Percentiles rank a stretch among this genome's conserved stretches.
These are phyloP conservation scores for Umbelopsis sp. DNA, from an alignment of 192 early-diverging fungal species.

Conservation along the genomic window DNA sequence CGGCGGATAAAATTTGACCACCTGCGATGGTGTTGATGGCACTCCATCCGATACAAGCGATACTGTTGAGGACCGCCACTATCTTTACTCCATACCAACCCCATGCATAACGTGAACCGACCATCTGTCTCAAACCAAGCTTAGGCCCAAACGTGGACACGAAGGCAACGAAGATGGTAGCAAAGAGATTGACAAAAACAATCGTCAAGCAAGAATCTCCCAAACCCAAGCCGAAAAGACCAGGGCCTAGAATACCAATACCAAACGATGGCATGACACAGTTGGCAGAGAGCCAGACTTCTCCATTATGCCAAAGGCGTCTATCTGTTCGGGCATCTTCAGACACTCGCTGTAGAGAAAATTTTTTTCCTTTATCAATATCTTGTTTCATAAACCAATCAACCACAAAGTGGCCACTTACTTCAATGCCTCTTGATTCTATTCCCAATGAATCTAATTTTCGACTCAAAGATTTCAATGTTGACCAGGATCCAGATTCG, in stretches of 20 bases:
- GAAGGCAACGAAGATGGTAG: constrained; percentile 24
- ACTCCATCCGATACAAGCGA: constrained; percentile 34
- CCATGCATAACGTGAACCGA: constrained; percentile 37
- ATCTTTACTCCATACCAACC: constrained; percentile 32
- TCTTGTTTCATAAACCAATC: not conserved
- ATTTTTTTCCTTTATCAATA: not conserved
- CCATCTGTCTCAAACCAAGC: constrained; percentile 38
- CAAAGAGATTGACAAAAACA: constrained; percentile 37
- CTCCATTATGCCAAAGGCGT: constrained; percentile 14
- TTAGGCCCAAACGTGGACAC: constrained; percentile 37
- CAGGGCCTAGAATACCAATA: constrained; percentile 28
- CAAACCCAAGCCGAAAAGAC: constrained; percentile 29
- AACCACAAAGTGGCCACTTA: not conserved
- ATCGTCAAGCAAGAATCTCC: constrained; percentile 30
- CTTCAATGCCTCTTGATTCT: constrained; percentile 13
- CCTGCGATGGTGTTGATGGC: constrained; percentile 38
- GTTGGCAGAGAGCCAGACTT: constrained; percentile 15
- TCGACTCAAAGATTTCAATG: not conserved
- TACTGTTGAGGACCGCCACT: constrained; percentile 33
- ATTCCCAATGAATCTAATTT: constrained; percentile 1
- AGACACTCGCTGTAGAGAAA: constrained; percentile 8
- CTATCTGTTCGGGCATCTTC: constrained; percentile 14
- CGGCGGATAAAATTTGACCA: constrained; percentile 26
- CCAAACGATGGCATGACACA: constrained; percentile 28
- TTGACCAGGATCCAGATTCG: not conserved